Conservation (phyloP, 2,329 filamentous ascomycete genomes). For the Ceratocystis lukuohia region DNA sequence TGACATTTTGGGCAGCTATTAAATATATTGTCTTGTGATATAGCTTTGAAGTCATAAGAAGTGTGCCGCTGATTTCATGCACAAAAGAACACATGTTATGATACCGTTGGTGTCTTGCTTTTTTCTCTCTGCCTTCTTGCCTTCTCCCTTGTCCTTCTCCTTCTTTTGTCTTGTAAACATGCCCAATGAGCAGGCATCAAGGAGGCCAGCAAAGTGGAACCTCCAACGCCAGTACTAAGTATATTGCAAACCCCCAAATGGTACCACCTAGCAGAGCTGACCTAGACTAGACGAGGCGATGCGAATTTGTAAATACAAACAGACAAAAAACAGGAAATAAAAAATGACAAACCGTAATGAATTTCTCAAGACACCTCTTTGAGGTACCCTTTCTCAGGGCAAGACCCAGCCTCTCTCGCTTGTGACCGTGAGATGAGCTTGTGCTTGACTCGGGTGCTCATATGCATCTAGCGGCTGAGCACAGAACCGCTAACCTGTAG, state of each 20-base stretch:
- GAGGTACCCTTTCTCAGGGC: background rate
- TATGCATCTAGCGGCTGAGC: background rate
- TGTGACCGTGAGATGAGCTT: background rate
- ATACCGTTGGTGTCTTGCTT: background rate
- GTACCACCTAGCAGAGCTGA: background rate
- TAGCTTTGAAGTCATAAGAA: background rate
- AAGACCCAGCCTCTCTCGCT: background rate
- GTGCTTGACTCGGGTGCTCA: background rate
- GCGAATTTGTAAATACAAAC: background rate
- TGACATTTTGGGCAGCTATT: background rate
- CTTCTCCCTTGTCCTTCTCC: background rate
- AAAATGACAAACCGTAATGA: background rate
- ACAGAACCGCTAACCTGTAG: background rate
- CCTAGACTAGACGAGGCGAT: background rate
- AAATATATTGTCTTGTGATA: background rate
- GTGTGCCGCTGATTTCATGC: background rate
- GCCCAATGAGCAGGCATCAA: background rate
- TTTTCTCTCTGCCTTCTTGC: background rate
- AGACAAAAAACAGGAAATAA: background rate
- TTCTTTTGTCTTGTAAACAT: background rate
- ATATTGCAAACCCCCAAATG: background rate
- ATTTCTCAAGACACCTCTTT: too few relatives aligned
- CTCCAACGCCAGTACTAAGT: background rate
- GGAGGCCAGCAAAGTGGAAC: background rate
- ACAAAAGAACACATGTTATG: conserved; percentile 4